These are phyloP conservation scores for Kodamaea fungicola DNA, from an alignment of 1,139 yeast genomes.

Conservation along the genomic window DNA sequence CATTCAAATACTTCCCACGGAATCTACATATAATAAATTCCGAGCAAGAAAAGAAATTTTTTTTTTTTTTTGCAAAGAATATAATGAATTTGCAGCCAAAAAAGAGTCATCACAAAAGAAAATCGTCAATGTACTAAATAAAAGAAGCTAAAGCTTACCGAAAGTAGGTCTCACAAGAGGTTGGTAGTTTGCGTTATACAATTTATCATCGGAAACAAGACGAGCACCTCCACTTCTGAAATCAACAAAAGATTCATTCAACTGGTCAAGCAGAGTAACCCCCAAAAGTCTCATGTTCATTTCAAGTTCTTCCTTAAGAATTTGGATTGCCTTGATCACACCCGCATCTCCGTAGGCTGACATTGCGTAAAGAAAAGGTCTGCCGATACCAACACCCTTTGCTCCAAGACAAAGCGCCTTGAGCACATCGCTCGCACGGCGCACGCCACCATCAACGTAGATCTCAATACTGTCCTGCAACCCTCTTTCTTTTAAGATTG, in stretches of 20 bases:
- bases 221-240: slow-evolving; percentile 16
- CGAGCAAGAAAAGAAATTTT: no score
- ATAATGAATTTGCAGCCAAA: no score
- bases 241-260: slow-evolving; percentile 47
- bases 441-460: slow-evolving; percentile 63
- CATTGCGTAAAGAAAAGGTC: slow-evolving; percentile 71
- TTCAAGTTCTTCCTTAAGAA: slow-evolving; percentile 74
- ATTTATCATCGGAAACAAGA: slow-evolving; percentile 33
- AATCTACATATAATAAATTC: no score
- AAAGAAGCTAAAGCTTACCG: slow-evolving; percentile 16
- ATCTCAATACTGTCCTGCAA: slow-evolving; percentile 48
- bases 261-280: slow-evolving; percentile 59
- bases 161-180: slow-evolving; percentile 35
- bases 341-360: slow-evolving; percentile 76
- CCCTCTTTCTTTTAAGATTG: slow-evolving; percentile 45
- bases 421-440: slow-evolving; percentile 65
- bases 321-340: slow-evolving; percentile 70
- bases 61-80: no score
- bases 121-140: no score
- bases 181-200: slow-evolving; percentile 37
- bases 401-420: slow-evolving; percentile 70
- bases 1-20: no score
- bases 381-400: slow-evolving; percentile 70
- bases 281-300: slow-evolving; percentile 91
- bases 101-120: no score